Evolutionary conservation across 306 rosid genomes (phyloP).

Genomic region (Notholithocarpus densiflorus): DNA sequence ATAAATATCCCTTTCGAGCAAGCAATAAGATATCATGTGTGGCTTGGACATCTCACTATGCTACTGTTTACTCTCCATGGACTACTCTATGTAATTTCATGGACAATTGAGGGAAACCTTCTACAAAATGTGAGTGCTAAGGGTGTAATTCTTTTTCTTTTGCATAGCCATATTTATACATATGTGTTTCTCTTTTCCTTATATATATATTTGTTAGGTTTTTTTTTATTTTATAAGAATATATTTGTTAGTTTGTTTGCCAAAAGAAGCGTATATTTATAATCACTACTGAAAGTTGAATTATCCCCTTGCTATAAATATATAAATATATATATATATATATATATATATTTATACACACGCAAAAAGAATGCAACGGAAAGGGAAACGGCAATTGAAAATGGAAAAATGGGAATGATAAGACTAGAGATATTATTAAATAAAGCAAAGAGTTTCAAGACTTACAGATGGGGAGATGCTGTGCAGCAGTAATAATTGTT

Average conservation of each 20-base stretch:
- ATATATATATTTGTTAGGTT: background rate
- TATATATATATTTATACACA: no score
- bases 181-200: background rate
- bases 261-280: background rate
- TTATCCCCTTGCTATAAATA: background rate
- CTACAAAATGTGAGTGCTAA: slow-evolving; percentile 47
- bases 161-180: background rate
- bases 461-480: no score
- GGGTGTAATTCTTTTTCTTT: slow-evolving; percentile 13
- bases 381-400: background rate
- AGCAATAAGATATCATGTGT: slow-evolving; percentile 84
- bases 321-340: no score
- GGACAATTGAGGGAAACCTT: slow-evolving; percentile 65
- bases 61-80: slow-evolving; percentile 81
- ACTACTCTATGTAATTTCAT: slow-evolving; percentile 45
- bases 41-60: slow-evolving; percentile 98
- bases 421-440: no score
- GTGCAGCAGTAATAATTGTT: background rate
- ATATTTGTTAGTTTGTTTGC: background rate
- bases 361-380: background rate
- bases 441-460: no score
- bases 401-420: background rate
- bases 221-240: no score
- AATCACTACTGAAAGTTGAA: background rate
- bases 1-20: slow-evolving; percentile 87